These are phyloP conservation scores for Trametes pubescens DNA, from an alignment of 1,284 basidiomycete genomes.

Conservation along the genomic window DNA sequence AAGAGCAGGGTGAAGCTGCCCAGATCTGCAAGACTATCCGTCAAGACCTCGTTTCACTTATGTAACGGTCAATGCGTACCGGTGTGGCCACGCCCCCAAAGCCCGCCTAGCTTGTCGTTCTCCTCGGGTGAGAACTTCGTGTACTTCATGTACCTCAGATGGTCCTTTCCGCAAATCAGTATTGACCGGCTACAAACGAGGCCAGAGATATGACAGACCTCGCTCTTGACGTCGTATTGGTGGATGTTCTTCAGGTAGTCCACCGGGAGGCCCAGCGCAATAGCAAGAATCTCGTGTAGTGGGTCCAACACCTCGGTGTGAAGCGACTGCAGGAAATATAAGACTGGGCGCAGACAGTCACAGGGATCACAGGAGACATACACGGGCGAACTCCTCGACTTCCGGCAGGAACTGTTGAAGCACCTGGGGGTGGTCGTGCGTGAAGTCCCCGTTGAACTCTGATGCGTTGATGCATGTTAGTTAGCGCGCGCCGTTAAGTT, in stretches of 20 bases:
- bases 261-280: slow-evolving; percentile 63
- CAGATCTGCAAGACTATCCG: slow-evolving; percentile 39
- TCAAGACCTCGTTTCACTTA: not conserved
- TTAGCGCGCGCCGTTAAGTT: not conserved
- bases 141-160: slow-evolving; percentile 67
- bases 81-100: slow-evolving; percentile 58
- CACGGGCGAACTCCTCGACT: slow-evolving; percentile 54
- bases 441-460: slow-evolving; percentile 54
- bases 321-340: slow-evolving; percentile 42
- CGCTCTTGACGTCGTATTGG: slow-evolving; percentile 53
- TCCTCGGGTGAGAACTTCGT: slow-evolving; percentile 54
- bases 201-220: slow-evolving; percentile 38
- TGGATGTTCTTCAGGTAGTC: slow-evolving; percentile 62
- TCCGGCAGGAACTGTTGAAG: slow-evolving; percentile 53
- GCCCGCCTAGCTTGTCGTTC: slow-evolving; percentile 48
- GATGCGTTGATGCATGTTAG: not conserved
- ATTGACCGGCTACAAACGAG: not conserved
- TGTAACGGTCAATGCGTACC: not conserved
- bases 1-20: slow-evolving; percentile 53
- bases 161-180: slow-evolving; percentile 42
- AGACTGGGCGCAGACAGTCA: not conserved
- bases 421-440: slow-evolving; percentile 50
- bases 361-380: slow-evolving; percentile 9
- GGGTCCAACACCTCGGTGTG: slow-evolving; percentile 60
- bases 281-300: slow-evolving; percentile 53